These are phyloP conservation scores for Adansonia madagascariensis DNA, from an alignment of 441 rosid species.

Conservation along the genomic window DNA sequence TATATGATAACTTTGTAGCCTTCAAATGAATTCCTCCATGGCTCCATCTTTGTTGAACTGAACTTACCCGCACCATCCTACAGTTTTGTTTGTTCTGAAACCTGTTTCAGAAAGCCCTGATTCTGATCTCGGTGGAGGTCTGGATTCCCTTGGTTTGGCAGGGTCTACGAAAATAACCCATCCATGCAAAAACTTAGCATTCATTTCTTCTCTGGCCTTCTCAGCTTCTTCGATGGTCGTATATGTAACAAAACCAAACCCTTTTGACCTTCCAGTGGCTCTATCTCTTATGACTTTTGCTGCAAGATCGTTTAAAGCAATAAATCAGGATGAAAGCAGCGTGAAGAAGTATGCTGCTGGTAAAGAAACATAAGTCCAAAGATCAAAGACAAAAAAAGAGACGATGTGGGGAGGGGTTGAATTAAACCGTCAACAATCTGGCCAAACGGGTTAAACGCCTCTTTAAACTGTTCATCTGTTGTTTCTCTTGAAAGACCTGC, in stretches of 20 bases:
- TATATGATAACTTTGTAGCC: not conserved
- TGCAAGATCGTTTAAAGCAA: constrained; percentile 35
- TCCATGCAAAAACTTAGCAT: constrained; percentile 85
- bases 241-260: constrained; percentile 57
- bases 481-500: constrained; percentile 80
- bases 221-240: constrained; percentile 78
- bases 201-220: constrained; percentile 81
- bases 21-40: not conserved
- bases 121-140: constrained; percentile 50
- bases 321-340: not conserved
- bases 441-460: constrained; percentile 80
- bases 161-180: constrained; percentile 98
- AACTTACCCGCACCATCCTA: constrained; percentile 72
- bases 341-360: not conserved
- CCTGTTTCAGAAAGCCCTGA: constrained; percentile 49
- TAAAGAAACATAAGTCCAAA: constrained; percentile 1
- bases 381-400: not conserved
- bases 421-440: constrained; percentile 66
- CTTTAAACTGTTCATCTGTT: constrained; percentile 72
- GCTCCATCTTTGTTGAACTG: constrained; percentile 18
- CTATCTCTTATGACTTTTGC: constrained; percentile 74
- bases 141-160: constrained; percentile 70
- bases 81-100: constrained; percentile 70
- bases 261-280: constrained; percentile 74
- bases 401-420: not conserved